These are phyloP conservation scores for Penicillium coprophilum DNA, from an alignment of 495 filamentous ascomycete species.

Conservation along the genomic window DNA sequence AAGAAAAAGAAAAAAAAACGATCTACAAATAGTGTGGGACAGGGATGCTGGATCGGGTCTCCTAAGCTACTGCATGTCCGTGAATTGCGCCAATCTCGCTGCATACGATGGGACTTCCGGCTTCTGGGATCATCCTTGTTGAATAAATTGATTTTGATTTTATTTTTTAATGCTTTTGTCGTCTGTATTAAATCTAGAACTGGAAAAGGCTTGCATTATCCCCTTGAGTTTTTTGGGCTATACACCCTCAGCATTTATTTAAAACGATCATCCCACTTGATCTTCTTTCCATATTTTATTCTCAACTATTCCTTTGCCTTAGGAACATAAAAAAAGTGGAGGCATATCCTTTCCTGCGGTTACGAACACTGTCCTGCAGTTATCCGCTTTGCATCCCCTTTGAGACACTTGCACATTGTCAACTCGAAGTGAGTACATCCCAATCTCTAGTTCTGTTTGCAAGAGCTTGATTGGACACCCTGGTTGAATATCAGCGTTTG, in stretches of 20 bases:
- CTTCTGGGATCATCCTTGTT: slow-evolving; percentile 42
- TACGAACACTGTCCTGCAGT: slow-evolving; percentile 24
- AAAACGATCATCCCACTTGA: slow-evolving; percentile 14
- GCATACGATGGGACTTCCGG: slow-evolving; percentile 17
- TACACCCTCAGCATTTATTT: slow-evolving; percentile 8
- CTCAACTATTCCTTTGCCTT: slow-evolving; percentile 22
- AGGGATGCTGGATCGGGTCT: slow-evolving; percentile 21
- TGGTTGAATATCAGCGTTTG: slow-evolving; percentile 10
- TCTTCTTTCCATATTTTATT: slow-evolving; percentile 23
- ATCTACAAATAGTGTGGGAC: slow-evolving; percentile 22
- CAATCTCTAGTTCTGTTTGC: slow-evolving; percentile 13
- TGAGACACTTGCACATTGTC: slow-evolving; percentile 11
- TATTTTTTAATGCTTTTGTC: slow-evolving; percentile 13
- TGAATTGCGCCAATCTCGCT: slow-evolving; percentile 17
- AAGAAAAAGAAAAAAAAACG: slow-evolving; percentile 5
- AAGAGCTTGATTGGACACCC: slow-evolving; percentile 25
- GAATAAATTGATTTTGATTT: slow-evolving; percentile 15
- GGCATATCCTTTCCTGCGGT: slow-evolving; percentile 25
- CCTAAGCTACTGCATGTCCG: slow-evolving; percentile 17
- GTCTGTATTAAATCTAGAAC: slow-evolving; percentile 10
- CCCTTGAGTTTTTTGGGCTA: not conserved
- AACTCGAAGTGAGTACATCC: slow-evolving; percentile 17
- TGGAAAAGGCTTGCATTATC: slow-evolving; percentile 22
- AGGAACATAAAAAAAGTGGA: slow-evolving; percentile 17
- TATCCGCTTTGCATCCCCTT: slow-evolving; percentile 12